Base-by-base conservation (phyloP, 2,329 filamentous ascomycete genomes). In the Exophiala aquamarina region DNA sequence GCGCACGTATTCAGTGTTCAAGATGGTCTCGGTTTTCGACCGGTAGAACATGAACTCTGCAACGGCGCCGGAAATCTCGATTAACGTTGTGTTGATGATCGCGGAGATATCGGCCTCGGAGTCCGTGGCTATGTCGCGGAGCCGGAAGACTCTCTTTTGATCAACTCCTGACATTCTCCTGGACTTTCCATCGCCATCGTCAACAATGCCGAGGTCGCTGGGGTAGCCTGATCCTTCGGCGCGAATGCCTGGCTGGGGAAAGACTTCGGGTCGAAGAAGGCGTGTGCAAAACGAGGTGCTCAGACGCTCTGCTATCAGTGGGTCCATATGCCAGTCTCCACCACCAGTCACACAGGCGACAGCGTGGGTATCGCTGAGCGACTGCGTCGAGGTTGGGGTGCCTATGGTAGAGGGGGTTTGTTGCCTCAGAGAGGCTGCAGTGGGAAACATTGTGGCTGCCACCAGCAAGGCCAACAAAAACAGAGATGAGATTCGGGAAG, bases 251-350 rank as follows among this genome's bases (percentile, higher is more conserved):
- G 28, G 9, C 13, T 37, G 15, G 45, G 38, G 11, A 32, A 37
- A 18, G 20, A 38, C 11, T 32, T 26, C 18, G 38, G 39, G 11
- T 39, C n/a, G 23, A n/a, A 28, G 6, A 28, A 14, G n/a, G 41
- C 35, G 15, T 45, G 35, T 11, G 32, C 49, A 52, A 35, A 47
- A 52, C 13, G 32, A 10, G 4, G 37, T 20, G 20, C 34, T 29
- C 17, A 52, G 44, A 14, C 15, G 38, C 14, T 37, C 34, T 10
- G 40, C 44, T 2, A 41, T 44, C 5, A 41, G 39, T 13, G 44
- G 49, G 26, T 48, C 41, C 21, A 52, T 52, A 8, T 17, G 18
- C 33, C 34, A 44, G 10, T 36, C 31, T 15, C 29, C 26, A 3
- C 35, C 49, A 8, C 44, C 35, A 9, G 44, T 44, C 17, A 20